Percentiles rank a stretch among this genome's conserved stretches.
These are phyloP conservation scores for Diaporthe humulicola DNA, from an alignment of 2,329 filamentous ascomycete species.

Conservation along the genomic window DNA sequence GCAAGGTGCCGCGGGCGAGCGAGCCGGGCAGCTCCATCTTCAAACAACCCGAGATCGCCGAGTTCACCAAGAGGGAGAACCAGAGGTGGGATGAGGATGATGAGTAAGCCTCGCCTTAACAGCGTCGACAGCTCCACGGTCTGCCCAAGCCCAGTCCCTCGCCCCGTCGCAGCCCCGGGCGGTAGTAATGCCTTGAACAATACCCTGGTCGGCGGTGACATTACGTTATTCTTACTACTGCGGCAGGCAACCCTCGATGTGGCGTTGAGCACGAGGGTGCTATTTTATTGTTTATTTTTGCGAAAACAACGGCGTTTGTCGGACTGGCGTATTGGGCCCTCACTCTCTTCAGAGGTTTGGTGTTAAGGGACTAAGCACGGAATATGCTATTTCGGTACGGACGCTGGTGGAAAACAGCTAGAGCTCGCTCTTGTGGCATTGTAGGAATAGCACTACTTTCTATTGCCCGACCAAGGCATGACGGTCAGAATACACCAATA, in stretches of 20 bases:
- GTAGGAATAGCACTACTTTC: neutral
- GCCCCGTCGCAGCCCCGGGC: neutral
- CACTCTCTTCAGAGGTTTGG: neutral
- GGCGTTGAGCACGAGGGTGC: neutral
- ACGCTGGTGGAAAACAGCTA: neutral
- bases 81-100: conserved; percentile 87
- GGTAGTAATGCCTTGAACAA: neutral
- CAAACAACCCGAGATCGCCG: conserved; percentile 77
- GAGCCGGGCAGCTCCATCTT: conserved; percentile 81
- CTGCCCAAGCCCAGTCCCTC: neutral
- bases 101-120: conserved; percentile 63
- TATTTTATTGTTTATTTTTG: neutral
- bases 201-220: neutral
- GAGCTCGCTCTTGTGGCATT: neutral
- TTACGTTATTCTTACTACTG: neutral
- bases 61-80: conserved; percentile 80
- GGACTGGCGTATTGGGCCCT: neutral
- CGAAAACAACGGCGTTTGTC: neutral
- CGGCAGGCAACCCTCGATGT: neutral
- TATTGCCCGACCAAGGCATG: neutral
- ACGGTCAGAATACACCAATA: neutral
- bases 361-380: neutral
- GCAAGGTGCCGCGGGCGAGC: conserved; percentile 75
- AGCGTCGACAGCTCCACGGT: neutral
- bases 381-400: neutral